Base-by-base conservation (phyloP, 345 rosid species). In the Eucalyptus erythrocorys region DNA sequence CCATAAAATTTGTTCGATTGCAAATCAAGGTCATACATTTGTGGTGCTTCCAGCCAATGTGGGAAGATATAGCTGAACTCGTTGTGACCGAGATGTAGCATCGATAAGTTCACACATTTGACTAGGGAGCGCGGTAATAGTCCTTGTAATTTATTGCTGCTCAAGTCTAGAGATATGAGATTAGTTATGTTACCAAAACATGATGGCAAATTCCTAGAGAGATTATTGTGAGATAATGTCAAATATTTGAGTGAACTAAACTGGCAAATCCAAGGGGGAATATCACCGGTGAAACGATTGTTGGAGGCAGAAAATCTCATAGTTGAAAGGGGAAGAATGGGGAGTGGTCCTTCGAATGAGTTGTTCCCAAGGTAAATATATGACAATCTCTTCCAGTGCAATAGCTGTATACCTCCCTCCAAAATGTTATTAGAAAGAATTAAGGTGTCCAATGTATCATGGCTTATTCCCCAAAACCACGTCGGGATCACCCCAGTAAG, bases 271-370 rank as follows among this genome's bases (percentile, higher is more conserved):
- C 0, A 50, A 8, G 8, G 6, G 53, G 51, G 53, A 3, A 50
- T 50, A 8, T 50, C 22, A 50, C 2, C 1, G 1, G 1, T 6
- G 53, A 3, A 16, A 16, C 0, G 0, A 16, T 16, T 50, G 50
- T 48, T 0, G 1, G 2, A 13, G 0, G 14, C 6, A 48, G 0
- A 0, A 48, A 48, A 13, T n/a, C 0, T 0, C 0, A 13, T 2
- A 48, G 50, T 48, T 4, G 50, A 48, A 48, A 6, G 6, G 4
- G 50, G 6, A 13, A 2, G 50, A 13, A 48, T 48, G 6, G 16
- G 16, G 0, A 48, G 1, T 6, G 43, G 13, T 42, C 66, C 66
- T 5, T 59, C 8, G 8, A 59, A 27, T 5, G 7, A 27, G 68
- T 26, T 59, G 32, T 59, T 59, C 0, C 2, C 0, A 59, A 59